phyloP scores from a whole-genome alignment of 1,139 yeast genomes.

The Yamadazyma atlantica region DNA sequence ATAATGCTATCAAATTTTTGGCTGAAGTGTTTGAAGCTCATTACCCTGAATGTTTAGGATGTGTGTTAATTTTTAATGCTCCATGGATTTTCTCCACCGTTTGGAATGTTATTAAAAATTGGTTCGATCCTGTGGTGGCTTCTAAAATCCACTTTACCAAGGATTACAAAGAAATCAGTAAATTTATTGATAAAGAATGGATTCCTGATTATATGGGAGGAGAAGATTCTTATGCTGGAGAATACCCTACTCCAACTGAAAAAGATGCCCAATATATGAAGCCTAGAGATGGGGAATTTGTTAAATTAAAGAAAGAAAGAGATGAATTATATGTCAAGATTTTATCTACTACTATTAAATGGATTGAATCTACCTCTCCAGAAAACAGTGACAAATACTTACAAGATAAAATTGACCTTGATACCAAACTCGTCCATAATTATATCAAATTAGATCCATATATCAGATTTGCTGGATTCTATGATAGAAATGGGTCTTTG shows the following conservation, averaged over 20 bases:
- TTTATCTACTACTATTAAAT: slow-evolving; percentile 37
- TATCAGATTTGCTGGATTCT: slow-evolving; percentile 37
- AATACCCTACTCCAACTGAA: slow-evolving; percentile 31
- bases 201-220: slow-evolving; percentile 47
- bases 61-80: slow-evolving; percentile 42
- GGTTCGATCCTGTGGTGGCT: slow-evolving; percentile 49
- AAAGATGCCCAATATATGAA: slow-evolving; percentile 27
- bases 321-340: slow-evolving; percentile 31
- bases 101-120: slow-evolving; percentile 46
- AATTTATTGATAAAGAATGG: slow-evolving; percentile 31
- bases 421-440: slow-evolving; percentile 29
- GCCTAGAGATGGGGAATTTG: slow-evolving; percentile 27
- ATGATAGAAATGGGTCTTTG: slow-evolving; percentile 36
- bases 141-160: slow-evolving; percentile 46
- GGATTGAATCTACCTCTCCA: slow-evolving; percentile 46
- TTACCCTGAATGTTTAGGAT: slow-evolving; percentile 48
- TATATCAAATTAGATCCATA: slow-evolving; percentile 42
- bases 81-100: slow-evolving; percentile 52
- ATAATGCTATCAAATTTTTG: slow-evolving; percentile 43
- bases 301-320: slow-evolving; percentile 28
- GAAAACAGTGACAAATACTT: slow-evolving; percentile 39
- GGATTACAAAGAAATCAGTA: slow-evolving; percentile 31
- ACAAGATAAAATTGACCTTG: slow-evolving; percentile 37
- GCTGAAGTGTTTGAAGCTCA: slow-evolving; percentile 49
- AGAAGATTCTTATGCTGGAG: slow-evolving; percentile 26